Evolutionary conservation across 257 asterid genomes (phyloP).

Genomic region (Mentha longifolia): DNA sequence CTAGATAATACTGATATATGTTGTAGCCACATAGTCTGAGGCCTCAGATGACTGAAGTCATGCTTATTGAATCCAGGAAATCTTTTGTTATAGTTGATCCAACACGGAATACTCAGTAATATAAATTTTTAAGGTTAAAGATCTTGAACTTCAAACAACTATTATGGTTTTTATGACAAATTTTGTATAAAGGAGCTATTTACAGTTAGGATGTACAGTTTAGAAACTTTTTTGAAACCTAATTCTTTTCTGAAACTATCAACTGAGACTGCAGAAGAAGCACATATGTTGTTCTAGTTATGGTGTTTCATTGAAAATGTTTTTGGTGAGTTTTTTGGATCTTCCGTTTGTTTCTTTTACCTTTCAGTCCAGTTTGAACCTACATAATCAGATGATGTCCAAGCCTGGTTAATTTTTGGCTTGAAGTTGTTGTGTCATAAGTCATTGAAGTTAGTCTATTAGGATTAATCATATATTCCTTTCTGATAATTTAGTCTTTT

Average conservation of each 20-base stretch:
- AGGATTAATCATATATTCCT: background rate
- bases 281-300: background rate
- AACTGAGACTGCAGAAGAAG: background rate
- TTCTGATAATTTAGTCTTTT: constrained; percentile 8
- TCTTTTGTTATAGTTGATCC: constrained; percentile 3
- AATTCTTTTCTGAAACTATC: constrained; percentile 10
- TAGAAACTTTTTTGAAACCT: constrained; percentile 9
- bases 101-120: background rate
- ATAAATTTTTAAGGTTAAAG: background rate
- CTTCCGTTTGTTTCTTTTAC: background rate
- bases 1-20: background rate
- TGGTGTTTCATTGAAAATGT: background rate
- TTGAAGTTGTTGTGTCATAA: background rate
- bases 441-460: background rate
- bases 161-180: constrained; percentile 19
- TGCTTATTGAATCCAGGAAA: constrained; percentile 3
- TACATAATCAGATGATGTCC: constrained; percentile 6
- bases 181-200: constrained; percentile 1
- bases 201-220: constrained; percentile 16
- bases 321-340: background rate
- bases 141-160: background rate
- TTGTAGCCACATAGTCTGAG: background rate
- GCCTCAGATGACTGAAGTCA: background rate
- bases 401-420: constrained; percentile 12
- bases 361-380: background rate